Base-by-base conservation (phyloP, 2,329 filamentous ascomycete genomes). In the Aspergillus puulaauensis region DNA sequence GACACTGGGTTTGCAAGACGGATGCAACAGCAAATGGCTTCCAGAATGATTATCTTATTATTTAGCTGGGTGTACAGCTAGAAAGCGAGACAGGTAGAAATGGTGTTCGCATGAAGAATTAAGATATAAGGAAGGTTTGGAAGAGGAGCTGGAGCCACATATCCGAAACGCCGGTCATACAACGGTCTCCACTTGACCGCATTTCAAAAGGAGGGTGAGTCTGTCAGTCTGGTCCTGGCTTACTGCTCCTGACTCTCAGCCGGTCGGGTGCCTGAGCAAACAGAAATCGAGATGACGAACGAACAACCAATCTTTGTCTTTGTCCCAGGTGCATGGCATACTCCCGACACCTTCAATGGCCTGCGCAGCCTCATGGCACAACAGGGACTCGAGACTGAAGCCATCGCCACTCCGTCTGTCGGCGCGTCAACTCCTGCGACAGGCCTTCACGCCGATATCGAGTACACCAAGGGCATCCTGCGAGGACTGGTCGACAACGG, bases 281-380 rank as follows among this genome's bases (percentile, higher is more conserved):
- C 2, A 27, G 24, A 27, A 27, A 8, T 7, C 24, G 1, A 27
- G 8, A 27, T 27, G 24, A 9, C 24, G 7, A 27, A 19, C 24
- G 44, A 47, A n/a, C 11, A 49, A 23, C 33, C 49, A 1, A 52
- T 44, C 12, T 46, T 57, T 21, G 23, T 49, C 39, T 54, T 58
- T 15, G 46, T 58, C 11, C 56, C 56, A 6, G 56, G 56, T 14
- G 56, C 45, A 15, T 58, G 56, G 56, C 56, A 58, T 39, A 54
- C 17, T 14, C 44, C 51, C 4, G 21, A 43, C 24, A 54, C 35
- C n/a, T 54, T 44, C 33, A 17, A 19, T 41, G 9, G 39, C 43
- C 23, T 17, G 40, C 39, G 46, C 35, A 23, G 12, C 19, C 39
- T 47, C n/a, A 47, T 47, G 44, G 24, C 44, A 7, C 15, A 47